Evolutionary conservation across 495 filamentous ascomycete species (phyloP).

Genomic region (Xylaria palmicola): DNA sequence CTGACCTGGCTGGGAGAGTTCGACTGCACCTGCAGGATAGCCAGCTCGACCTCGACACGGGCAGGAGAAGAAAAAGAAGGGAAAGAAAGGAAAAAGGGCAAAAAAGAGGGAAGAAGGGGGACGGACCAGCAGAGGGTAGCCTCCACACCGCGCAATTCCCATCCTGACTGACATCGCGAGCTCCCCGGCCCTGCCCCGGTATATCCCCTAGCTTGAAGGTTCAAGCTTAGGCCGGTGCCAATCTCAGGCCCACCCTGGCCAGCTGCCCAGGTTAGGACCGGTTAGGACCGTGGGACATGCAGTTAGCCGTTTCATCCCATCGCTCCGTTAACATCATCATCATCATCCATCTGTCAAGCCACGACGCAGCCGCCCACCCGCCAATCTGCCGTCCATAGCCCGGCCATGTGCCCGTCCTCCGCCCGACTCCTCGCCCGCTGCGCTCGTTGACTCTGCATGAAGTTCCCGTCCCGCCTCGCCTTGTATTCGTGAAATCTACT

Average conservation of each 20-base stretch:
- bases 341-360: constrained; percentile 24
- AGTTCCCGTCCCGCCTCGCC: not conserved
- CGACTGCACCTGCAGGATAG: not conserved
- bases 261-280: too few species aligned
- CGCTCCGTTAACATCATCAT: constrained; percentile 21
- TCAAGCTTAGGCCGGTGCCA: constrained; percentile 4
- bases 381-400: not conserved
- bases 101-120: not conserved
- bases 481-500: constrained; percentile 1
- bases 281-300: constrained; percentile 29
- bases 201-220: constrained; percentile 5
- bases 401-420: not conserved
- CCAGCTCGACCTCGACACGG: not conserved
- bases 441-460: too few species aligned
- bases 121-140: not conserved
- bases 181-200: not conserved
- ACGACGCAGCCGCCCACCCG: too few species aligned
- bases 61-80: not conserved
- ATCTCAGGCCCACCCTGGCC: constrained; percentile 25
- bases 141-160: not conserved
- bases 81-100: not conserved
- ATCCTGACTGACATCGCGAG: not conserved
- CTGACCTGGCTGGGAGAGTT: not conserved
- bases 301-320: constrained; percentile 25
- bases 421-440: constrained; percentile 5